Percentiles rank a stretch among this genome's conserved stretches.
Evolutionary conservation across 1,139 yeast genomes (phyloP).

Genomic region (Chernovozyma aurita): DNA sequence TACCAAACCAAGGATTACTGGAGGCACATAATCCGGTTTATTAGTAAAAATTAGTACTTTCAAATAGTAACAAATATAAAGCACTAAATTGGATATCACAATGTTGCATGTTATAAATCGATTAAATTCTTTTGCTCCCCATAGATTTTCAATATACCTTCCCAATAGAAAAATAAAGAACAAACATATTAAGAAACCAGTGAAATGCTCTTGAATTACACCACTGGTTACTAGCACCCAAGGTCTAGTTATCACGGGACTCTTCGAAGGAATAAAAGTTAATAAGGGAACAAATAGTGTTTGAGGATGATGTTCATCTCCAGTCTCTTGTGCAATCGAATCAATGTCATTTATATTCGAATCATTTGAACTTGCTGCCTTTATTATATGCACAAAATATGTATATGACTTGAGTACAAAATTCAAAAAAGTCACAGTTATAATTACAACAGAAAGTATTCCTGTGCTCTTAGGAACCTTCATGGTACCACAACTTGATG

Average conservation of each 20-base stretch:
- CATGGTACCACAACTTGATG: conserved; percentile 15
- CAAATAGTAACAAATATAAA: conserved; percentile 29
- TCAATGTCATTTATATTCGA: conserved; percentile 11
- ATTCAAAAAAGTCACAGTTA: conserved; percentile 25
- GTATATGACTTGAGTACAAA: conserved; percentile 28
- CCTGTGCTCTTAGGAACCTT: conserved; percentile 35
- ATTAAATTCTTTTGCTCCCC: conserved; percentile 34
- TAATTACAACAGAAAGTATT: conserved; percentile 29
- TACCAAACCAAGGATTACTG: conserved; percentile 34
- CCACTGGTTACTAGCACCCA: conserved; percentile 37
- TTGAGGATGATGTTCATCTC: conserved; percentile 38
- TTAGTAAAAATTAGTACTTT: background rate
- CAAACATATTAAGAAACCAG: conserved; percentile 24
- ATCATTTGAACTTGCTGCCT: conserved; percentile 13
- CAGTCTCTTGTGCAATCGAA: conserved; percentile 29
- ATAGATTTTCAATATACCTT: conserved; percentile 32
- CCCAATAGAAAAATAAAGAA: conserved; percentile 31
- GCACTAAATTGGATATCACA: conserved; percentile 27
- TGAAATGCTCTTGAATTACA: conserved; percentile 31
- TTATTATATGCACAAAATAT: conserved; percentile 28
- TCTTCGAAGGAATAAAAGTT: conserved; percentile 35
- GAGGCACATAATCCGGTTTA: conserved; percentile 22
- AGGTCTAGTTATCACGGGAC: conserved; percentile 33
- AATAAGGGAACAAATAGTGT: conserved; percentile 37
- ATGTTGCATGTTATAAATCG: conserved; percentile 23